phyloP scores from a whole-genome alignment of 768 basidiomycete species.

The Naganishia vishniacii region DNA sequence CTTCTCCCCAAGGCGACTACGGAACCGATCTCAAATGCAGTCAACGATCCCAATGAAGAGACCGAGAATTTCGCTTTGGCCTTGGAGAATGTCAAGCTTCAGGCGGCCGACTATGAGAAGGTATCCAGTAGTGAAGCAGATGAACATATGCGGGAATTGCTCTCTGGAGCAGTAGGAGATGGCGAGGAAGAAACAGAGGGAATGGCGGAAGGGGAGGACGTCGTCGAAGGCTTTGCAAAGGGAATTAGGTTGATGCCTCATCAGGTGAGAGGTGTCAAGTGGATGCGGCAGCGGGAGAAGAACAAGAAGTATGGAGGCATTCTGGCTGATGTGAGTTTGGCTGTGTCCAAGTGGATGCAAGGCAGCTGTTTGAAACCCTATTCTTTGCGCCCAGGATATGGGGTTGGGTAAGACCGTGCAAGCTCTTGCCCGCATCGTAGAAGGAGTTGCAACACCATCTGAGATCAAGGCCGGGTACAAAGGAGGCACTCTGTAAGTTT shows the following conservation, averaged over 20 bases:
- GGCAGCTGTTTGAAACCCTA: conserved; percentile 23
- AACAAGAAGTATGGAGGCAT: conserved; percentile 79
- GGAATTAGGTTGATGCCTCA: conserved; percentile 72
- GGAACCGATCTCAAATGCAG: neutral
- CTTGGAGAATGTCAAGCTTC: conserved; percentile 32
- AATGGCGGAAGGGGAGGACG: conserved; percentile 62
- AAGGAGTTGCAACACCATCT: conserved; percentile 63
- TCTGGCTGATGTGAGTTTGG: conserved; percentile 62
- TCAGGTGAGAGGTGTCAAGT: conserved; percentile 74
- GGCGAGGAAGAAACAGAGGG: conserved; percentile 49
- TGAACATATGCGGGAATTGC: conserved; percentile 68
- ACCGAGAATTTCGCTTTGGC: conserved; percentile 24
- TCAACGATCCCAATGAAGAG: conserved; percentile 15
- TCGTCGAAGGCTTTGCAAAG: conserved; percentile 70
- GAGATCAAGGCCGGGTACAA: conserved; percentile 66
- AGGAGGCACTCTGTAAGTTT: conserved; percentile 46
- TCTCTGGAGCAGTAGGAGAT: conserved; percentile 61
- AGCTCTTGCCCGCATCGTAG: conserved; percentile 76
- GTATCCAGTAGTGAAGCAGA: conserved; percentile 59
- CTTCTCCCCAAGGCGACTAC: neutral
- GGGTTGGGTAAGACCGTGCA: conserved; percentile 67
- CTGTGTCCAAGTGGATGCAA: neutral
- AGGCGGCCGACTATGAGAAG: conserved; percentile 35
- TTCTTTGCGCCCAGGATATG: conserved; percentile 43
- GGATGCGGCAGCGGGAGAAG: conserved; percentile 80